Percentiles rank a stretch among this genome's conserved stretches.
Conservation (phyloP, 176 grass and related monocot species). For the Musa acuminata region DNA sequence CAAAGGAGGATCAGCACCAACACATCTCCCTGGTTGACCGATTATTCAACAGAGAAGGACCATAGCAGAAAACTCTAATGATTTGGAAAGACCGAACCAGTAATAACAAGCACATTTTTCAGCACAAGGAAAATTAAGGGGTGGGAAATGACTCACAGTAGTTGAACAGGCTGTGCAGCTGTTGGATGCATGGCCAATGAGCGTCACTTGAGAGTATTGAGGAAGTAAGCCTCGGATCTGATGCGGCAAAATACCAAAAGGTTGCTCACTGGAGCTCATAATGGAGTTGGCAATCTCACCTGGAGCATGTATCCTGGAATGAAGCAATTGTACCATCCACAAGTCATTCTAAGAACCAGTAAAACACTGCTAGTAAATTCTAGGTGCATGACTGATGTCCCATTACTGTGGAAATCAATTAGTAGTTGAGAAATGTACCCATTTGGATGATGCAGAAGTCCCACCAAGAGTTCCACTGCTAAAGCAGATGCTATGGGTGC, state of each 20-base stretch:
- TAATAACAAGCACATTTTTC: too few relatives aligned
- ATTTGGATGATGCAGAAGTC: constrained; percentile 78
- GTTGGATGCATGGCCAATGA: constrained; percentile 71
- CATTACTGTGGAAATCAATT: background rate
- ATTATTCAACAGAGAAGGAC: background rate
- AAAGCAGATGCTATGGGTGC: constrained; percentile 74
- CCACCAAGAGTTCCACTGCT: constrained; percentile 64
- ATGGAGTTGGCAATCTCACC: constrained; percentile 62
- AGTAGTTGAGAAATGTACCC: constrained; percentile 30
- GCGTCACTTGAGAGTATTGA: constrained; percentile 61
- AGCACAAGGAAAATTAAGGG: background rate
- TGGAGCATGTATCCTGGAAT: constrained; percentile 66
- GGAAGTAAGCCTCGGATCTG: constrained; percentile 82
- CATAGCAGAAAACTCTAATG: background rate
- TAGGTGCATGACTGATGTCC: background rate
- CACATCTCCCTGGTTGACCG: background rate
- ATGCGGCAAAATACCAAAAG: constrained; percentile 61
- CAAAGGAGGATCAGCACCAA: background rate
- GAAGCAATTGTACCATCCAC: constrained; percentile 8
- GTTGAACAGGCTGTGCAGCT: constrained; percentile 81
- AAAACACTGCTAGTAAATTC: background rate
- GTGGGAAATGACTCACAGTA: constrained; percentile 32
- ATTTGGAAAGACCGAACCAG: background rate
- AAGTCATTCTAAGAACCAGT: background rate
- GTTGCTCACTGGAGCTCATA: constrained; percentile 26